phyloP scores from a whole-genome alignment of 2,329 filamentous ascomycete genomes.

The Neophaeococcomyces mojaviensis region DNA sequence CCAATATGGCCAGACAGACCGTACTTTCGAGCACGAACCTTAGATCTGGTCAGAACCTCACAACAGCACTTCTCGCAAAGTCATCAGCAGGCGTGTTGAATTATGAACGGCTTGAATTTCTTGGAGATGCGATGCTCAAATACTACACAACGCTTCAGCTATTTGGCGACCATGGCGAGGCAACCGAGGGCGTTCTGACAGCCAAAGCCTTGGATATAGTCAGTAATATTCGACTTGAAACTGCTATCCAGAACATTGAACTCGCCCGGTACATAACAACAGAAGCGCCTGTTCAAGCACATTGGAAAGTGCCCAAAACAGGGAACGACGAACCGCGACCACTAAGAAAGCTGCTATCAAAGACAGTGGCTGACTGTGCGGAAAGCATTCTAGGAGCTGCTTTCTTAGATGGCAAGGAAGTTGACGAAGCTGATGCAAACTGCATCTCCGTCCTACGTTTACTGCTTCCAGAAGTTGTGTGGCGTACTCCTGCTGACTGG shows the following conservation, averaged over 20 bases:
- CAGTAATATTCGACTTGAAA: constrained; percentile 65
- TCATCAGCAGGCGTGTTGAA: constrained; percentile 34
- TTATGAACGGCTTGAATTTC: constrained; percentile 79
- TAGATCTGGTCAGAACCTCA: background rate
- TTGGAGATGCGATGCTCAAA: constrained; percentile 81
- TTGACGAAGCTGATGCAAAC: constrained; percentile 35
- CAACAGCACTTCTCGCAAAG: constrained; percentile 3
- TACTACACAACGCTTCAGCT: constrained; percentile 62
- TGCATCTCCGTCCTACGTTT: constrained; percentile 42
- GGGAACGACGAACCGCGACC: background rate
- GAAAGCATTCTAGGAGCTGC: constrained; percentile 77
- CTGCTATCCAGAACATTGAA: constrained; percentile 54
- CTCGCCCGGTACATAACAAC: constrained; percentile 68
- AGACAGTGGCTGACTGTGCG: constrained; percentile 78
- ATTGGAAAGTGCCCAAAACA: constrained; percentile 50
- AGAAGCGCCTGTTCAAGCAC: constrained; percentile 57
- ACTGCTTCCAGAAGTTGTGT: constrained; percentile 56
- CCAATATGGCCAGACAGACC: constrained; percentile 11
- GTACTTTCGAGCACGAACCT: constrained; percentile 12
- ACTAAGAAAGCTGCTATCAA: constrained; percentile 55
- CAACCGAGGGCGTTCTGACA: constrained; percentile 71
- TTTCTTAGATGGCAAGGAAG: constrained; percentile 54
- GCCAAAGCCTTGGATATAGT: constrained; percentile 61
- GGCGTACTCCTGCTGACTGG: constrained; percentile 41
- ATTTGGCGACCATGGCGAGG: constrained; percentile 50